These are phyloP conservation scores for Ceratocystis alfenasii DNA, from an alignment of 2,329 filamentous ascomycete genomes.

Conservation along the genomic window DNA sequence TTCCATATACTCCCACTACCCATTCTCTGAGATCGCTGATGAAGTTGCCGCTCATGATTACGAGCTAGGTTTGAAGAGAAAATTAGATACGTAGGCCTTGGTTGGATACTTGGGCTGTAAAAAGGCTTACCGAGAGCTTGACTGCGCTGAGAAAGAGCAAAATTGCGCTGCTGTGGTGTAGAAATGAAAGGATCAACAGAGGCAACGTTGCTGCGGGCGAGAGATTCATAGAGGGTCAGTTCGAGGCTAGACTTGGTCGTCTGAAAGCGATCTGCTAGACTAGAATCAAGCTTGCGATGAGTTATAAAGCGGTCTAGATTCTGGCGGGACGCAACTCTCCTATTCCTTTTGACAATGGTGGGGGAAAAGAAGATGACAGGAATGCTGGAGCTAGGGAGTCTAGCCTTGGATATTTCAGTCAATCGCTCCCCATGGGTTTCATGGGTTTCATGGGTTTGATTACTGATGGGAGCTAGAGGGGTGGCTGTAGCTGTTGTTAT, in stretches of 20 bases:
- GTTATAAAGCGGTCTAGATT: slow-evolving; percentile 19
- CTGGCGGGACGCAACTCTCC: slow-evolving; percentile 3
- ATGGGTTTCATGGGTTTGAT: slow-evolving; percentile 2
- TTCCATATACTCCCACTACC: slow-evolving; percentile 18
- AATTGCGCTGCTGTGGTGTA: slow-evolving; percentile 14
- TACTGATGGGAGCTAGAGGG: slow-evolving; percentile 3
- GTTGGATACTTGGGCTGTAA: neutral
- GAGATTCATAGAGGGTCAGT: slow-evolving; percentile 13
- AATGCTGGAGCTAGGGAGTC: neutral
- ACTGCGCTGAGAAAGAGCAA: slow-evolving; percentile 11
- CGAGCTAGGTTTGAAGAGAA: neutral
- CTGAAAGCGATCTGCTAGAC: slow-evolving; percentile 15
- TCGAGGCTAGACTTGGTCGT: neutral
- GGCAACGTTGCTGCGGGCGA: slow-evolving; percentile 10
- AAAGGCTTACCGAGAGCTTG: slow-evolving; percentile 15
- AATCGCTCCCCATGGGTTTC: neutral
- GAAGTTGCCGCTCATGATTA: slow-evolving; percentile 6
- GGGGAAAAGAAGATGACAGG: slow-evolving; percentile 12
- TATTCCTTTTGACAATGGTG: slow-evolving; percentile 2
- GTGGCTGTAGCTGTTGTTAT: neutral
- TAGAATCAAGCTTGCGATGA: slow-evolving; percentile 11
- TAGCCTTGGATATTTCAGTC: neutral
- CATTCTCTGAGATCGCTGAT: slow-evolving; percentile 1
- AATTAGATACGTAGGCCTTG: neutral
- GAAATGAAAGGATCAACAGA: slow-evolving; percentile 19